Evolutionary conservation across 2,329 filamentous ascomycete genomes (phyloP).

Genomic region (Lizonia empirigonia): DNA sequence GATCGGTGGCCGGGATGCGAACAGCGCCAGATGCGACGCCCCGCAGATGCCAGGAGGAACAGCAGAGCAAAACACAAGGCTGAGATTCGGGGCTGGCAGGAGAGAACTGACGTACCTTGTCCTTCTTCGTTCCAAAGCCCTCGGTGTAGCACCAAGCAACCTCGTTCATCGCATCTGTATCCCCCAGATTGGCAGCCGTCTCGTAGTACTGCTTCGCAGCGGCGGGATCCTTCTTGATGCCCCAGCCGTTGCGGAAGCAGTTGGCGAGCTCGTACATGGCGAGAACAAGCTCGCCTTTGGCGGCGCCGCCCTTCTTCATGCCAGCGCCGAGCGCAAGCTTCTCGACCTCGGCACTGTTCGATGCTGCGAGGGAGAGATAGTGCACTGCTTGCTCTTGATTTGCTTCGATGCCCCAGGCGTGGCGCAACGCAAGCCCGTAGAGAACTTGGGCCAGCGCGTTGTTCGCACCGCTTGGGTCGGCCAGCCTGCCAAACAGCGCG

Average conservation of each 20-base stretch:
- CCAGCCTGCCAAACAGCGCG: conserved; percentile 80
- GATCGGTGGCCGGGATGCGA: conserved; percentile 35
- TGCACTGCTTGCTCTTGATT: conserved; percentile 75
- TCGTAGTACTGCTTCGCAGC: conserved; percentile 94
- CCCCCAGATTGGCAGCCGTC: conserved; percentile 93
- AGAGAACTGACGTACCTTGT: conserved; percentile 77
- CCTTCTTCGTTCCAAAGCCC: conserved; percentile 96
- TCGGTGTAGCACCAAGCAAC: conserved; percentile 94
- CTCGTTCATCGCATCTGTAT: conserved; percentile 98
- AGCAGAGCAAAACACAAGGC: conserved; percentile 3
- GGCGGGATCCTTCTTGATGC: conserved; percentile 80
- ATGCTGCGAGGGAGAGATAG: conserved; percentile 86
- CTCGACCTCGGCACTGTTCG: conserved; percentile 88
- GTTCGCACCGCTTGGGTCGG: conserved; percentile 82
- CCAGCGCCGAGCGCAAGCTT: conserved; percentile 82
- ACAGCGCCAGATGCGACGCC: conserved; percentile 2
- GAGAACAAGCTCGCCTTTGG: conserved; percentile 93
- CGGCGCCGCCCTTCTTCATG: conserved; percentile 88
- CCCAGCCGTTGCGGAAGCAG: conserved; percentile 94
- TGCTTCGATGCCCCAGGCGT: conserved; percentile 87
- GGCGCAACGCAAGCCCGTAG: conserved; percentile 88
- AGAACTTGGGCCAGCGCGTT: conserved; percentile 95
- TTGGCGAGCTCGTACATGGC: conserved; percentile 95
- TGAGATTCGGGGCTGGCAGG: not conserved
- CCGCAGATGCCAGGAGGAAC: conserved; percentile 5